Conservation (phyloP, 441 rosid species). For the Syzygium malaccense region DNA sequence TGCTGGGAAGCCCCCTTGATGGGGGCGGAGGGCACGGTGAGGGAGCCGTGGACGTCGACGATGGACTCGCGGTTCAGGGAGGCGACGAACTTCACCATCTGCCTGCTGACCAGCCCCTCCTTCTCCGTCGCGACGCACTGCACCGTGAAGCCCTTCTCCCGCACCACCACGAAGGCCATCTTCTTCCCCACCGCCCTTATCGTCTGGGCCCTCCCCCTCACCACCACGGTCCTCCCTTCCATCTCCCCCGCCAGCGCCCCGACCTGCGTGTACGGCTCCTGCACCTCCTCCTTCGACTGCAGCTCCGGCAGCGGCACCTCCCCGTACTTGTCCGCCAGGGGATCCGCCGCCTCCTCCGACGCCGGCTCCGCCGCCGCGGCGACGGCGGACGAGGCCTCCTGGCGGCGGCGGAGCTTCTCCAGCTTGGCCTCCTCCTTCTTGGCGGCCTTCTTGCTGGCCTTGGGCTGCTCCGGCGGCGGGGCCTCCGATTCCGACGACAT, state of each 20-base stretch:
- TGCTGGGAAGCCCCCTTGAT: conserved; percentile 65
- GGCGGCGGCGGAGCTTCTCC: conserved; percentile 73
- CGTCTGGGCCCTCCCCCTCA: conserved; percentile 61
- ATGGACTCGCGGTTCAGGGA: conserved; percentile 57
- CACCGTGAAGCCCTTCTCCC: conserved; percentile 57
- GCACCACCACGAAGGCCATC: conserved; percentile 57
- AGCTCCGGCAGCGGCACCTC: conserved; percentile 51
- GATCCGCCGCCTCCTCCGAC: conserved; percentile 35
- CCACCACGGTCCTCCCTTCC: conserved; percentile 35
- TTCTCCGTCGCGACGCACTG: conserved; percentile 58
- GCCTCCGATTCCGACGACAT: background rate
- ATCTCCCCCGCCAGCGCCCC: conserved; percentile 31
- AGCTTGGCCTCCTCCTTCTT: conserved; percentile 84
- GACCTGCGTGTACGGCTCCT: conserved; percentile 38
- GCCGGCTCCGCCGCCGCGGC: conserved; percentile 29
- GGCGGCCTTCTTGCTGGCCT: conserved; percentile 67
- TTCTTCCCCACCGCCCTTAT: conserved; percentile 45
- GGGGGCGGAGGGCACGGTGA: conserved; percentile 42
- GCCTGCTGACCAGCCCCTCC: conserved; percentile 38
- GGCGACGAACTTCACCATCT: conserved; percentile 54
- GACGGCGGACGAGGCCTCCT: conserved; percentile 31
- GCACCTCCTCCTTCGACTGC: conserved; percentile 36
- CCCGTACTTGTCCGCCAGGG: conserved; percentile 48
- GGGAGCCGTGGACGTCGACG: conserved; percentile 43
- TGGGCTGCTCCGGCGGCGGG: background rate